Base-by-base conservation (phyloP, 257 asterid genomes). In the Plectranthus barbatus region DNA sequence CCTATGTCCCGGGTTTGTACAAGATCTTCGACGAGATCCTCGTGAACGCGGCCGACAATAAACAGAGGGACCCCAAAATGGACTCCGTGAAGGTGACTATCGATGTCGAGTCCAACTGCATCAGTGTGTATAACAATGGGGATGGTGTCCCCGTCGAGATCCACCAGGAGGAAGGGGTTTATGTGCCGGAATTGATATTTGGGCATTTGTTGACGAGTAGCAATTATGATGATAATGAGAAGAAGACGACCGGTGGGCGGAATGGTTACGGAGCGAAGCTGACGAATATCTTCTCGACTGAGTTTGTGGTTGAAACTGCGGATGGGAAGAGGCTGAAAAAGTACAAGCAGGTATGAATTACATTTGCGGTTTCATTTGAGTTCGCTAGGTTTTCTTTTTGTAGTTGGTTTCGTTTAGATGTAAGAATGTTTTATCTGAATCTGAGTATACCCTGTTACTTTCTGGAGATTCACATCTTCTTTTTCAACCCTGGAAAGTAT, bases 181-280 rank as follows among this genome's bases (percentile, higher is more conserved):
- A 93, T 72, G 97, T 93, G 40, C 99, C 97, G 18, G 99, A 93
- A 14, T 54, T 93, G 95, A 93, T 93, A 47, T 93, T 93, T 20
- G 97, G 99, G 73, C 99, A 93, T 72, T 56, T 93, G 87, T 81
- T 90, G 82, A 93, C 99, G 7, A 93, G 99, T 62, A 93, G 99
- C 66, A 93, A 93, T 34, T 93, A 93, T 13, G 95, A 93, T 46
- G 99, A 90, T 70, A 71, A 80, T 3, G 90, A 73, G 79, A 93
- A 90, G 88, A 93, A 93, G 82, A 93, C 99, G 0, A 87, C 95
- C 0, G 99, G 99, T 20, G 97, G 99, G 40, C 84, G 99, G 64
- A 93, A 93, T 17, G 99, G 99, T 4, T 90, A 87, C 23, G 99
- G 99, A 0, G 99, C 99, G 1, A 93, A 93, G 73, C 88, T 93